phyloP scores from a whole-genome alignment of 208 protist genomes.

The Crithidia acanthocephali region DNA sequence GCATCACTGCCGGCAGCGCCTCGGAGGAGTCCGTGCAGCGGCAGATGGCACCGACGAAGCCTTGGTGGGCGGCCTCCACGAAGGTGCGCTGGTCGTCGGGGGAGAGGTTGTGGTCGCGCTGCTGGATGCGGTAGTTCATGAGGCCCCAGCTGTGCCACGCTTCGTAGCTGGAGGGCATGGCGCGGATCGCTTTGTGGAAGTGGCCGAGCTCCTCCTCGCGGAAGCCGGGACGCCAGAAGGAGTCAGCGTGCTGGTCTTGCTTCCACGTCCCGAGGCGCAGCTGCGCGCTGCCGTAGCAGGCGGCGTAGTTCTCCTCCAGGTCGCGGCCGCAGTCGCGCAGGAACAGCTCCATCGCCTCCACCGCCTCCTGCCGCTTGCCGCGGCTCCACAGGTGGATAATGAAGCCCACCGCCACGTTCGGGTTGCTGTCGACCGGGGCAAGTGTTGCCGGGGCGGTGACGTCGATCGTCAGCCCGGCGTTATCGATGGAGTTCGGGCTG shows the following conservation, averaged over 20 bases:
- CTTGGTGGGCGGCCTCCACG: constrained; percentile 92
- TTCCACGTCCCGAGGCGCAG: constrained; percentile 87
- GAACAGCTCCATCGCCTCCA: constrained; percentile 79
- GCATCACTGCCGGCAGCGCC: constrained; percentile 97
- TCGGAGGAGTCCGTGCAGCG: constrained; percentile 74
- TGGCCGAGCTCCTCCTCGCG: constrained; percentile 77
- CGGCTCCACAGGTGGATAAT: constrained; percentile 86
- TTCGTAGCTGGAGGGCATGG: constrained; percentile 80
- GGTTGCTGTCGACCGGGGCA: constrained; percentile 36
- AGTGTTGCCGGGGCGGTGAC: constrained; percentile 12
- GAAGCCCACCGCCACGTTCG: constrained; percentile 74
- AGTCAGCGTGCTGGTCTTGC: constrained; percentile 83
- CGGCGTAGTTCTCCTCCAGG: constrained; percentile 65
- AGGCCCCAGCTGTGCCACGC: constrained; percentile 99
- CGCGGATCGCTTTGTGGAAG: constrained; percentile 87
- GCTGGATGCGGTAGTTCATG: constrained; percentile 96
- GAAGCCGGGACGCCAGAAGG: constrained; percentile 79
- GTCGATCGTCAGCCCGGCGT: constrained; percentile 17
- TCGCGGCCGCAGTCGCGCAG: constrained; percentile 53
- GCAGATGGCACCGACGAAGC: constrained; percentile 98
- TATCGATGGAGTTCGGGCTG: constrained; percentile 12
- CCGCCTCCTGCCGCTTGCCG: constrained; percentile 74
- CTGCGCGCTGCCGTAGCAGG: constrained; percentile 79
- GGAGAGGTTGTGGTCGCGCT: constrained; percentile 83
- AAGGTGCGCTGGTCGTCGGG: constrained; percentile 75